Base-by-base conservation (phyloP, 257 asterid species). In the Solanum sejunctum region DNA sequence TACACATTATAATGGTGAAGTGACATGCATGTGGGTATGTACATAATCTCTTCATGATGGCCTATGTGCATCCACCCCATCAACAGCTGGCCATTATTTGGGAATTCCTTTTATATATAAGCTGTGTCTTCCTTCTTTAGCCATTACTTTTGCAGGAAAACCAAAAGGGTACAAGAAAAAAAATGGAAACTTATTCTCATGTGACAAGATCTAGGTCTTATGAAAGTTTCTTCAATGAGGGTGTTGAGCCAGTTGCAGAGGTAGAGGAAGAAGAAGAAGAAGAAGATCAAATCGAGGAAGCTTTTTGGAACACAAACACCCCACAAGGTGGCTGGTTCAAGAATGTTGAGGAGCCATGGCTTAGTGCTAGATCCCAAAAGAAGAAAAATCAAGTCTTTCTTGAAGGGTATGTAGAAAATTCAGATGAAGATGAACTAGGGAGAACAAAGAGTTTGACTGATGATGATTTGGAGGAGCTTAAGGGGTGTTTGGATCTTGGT, bases 401-500 rank as follows among this genome's bases (percentile, higher is more conserved):
- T 85, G 91, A 89, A 84, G 90, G 91, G 69, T 85, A 84, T 84
- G 89, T 87, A 3, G 90, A 87, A 81, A 83, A 80, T 18, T 58
- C 85, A 41, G 92, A 87, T 60, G 90, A 86, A 5, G 92, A 89
- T 86, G 92, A 88, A 85, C 32, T 89, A 4, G 88, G 92, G 57
- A 89, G 92, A 43, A 88, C 92, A 26, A 89, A 86, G 75, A 89
- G 92, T 83, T 84, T 89, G 64, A 88, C 89, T 3, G 89, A 89
- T 83, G 92, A 89, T 21, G 92, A 89, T 84, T 80, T 89, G 84
- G 90, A 88, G 39, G 90, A 89, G 80, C 87, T 89, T 13, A 89
- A 88, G 83, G 92, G 92, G 13, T 89, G 92, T 86, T 85, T 89
- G 82, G 92, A 89, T 64, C 85, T 89, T 77, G 92, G 92, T n/a